Evolutionary conservation across 352 stramenopile species (phyloP).

Genomic region (Pythium insidiosum): DNA sequence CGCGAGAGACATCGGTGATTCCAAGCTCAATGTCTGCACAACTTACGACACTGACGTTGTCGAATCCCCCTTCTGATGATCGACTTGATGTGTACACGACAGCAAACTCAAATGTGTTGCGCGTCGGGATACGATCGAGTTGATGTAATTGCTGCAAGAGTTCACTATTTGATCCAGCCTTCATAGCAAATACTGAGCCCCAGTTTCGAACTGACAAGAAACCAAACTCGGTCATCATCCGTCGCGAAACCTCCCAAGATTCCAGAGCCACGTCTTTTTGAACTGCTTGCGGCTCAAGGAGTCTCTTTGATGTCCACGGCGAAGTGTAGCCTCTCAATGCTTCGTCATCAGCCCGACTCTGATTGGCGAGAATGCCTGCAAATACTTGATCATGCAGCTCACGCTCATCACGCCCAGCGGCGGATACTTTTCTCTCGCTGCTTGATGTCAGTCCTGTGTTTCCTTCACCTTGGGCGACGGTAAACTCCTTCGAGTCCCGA

Average conservation of each 20-base stretch:
- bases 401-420: conserved; percentile 34
- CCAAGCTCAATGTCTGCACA: conserved; percentile 22
- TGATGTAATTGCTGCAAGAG: conserved; percentile 57
- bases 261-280: conserved; percentile 47
- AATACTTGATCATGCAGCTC: conserved; percentile 62
- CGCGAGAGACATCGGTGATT: conserved; percentile 14
- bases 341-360: conserved; percentile 45
- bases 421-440: conserved; percentile 53
- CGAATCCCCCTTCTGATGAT: conserved; percentile 62
- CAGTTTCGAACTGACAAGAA: conserved; percentile 83
- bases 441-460: conserved; percentile 63
- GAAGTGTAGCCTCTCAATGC: not conserved
- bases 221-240: conserved; percentile 80
- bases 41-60: conserved; percentile 64
- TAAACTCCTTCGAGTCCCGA: no score
- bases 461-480: conserved; percentile 48
- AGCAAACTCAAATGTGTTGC: conserved; percentile 78
- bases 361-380: conserved; percentile 42
- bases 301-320: not conserved
- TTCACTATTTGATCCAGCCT: conserved; percentile 34
- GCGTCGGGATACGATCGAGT: conserved; percentile 66
- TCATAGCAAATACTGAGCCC: conserved; percentile 78
- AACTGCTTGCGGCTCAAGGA: conserved; percentile 26
- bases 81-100: conserved; percentile 63
- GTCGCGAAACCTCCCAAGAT: conserved; percentile 65